Percentiles rank a stretch among this genome's conserved stretches.
These are phyloP conservation scores for Sugiyamaella pinicola DNA, from an alignment of 1,139 yeast species.

Conservation along the genomic window DNA sequence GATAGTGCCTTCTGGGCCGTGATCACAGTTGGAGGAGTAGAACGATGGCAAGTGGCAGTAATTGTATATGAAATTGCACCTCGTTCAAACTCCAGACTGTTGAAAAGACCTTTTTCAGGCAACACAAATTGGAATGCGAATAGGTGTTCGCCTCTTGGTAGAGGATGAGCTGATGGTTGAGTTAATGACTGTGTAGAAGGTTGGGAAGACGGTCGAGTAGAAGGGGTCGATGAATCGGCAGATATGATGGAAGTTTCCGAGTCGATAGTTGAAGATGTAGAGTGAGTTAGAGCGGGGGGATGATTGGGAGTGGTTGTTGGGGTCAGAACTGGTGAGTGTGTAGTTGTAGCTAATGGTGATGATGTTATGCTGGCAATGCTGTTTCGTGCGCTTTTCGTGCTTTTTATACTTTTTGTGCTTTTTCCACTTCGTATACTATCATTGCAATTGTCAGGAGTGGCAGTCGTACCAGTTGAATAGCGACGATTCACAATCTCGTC, in stretches of 20 bases:
- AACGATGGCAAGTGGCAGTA: constrained; percentile 54
- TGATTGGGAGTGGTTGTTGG: not conserved
- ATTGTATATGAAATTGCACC: constrained; percentile 76
- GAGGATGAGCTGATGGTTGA: constrained; percentile 15
- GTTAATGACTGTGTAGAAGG: not conserved
- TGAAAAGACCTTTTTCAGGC: constrained; percentile 69
- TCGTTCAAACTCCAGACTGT: constrained; percentile 80
- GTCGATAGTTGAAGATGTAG: not conserved
- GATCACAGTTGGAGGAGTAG: constrained; percentile 32
- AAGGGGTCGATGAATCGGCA: constrained; percentile 14
- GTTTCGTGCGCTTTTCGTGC: constrained; percentile 1
- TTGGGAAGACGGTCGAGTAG: constrained; percentile 13
- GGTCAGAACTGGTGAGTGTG: no score
- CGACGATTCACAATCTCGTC: no score
- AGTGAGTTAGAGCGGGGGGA: not conserved
- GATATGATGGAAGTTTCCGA: constrained; percentile 4
- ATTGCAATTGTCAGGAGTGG: constrained; percentile 2
- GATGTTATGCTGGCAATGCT: no score
- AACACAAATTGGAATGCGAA: constrained; percentile 82
- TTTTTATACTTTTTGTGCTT: constrained; percentile 8
- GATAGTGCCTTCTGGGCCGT: constrained; percentile 51
- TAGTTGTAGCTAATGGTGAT: no score
- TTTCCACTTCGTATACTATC: not conserved
- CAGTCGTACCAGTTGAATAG: no score
- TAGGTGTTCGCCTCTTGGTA: constrained; percentile 70